Base-by-base conservation (phyloP, 257 asterid genomes). In the Nicotiana undulata region DNA sequence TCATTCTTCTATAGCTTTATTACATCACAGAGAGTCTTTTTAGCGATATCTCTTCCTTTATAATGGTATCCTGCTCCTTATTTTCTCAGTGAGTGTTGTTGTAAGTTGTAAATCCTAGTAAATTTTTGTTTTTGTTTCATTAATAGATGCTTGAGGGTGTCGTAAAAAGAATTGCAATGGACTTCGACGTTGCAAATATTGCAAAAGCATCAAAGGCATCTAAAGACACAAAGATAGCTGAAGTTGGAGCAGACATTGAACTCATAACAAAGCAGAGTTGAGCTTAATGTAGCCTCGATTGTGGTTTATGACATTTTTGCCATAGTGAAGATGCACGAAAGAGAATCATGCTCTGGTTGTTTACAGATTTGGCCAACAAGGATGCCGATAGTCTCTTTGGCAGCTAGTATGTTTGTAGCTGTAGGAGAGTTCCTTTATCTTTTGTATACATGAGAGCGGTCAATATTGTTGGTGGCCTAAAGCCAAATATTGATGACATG, bases 221-320 rank as follows among this genome's bases (percentile, higher is more conserved):
- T 56, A 90, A 81, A 56, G 98, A 90, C 79, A 37, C 90, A 63
- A 96, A 96, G 87, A 89, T 92, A 76, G 93, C 97, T 22, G 97
- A 96, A 91, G 90, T 96, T 76, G 99, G 94, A 86, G 92, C 95
- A 5, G 99, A 96, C 84, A 94, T 94, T 59, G 94, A 94, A 83
- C 89, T 88, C 31, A 90, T 85, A 9, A 90, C 93, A 8, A 90
- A 91, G 85, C 93, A 88, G 82, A 85, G 79, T 28, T 93, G 86
- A 89, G 78, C 55, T 5, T 53, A 56, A 10, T 6, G n/a, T 55
- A 11, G n/a, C 77, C 3, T 44, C 32, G 77, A 0, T 70, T 3
- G 13, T 13, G 58, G 56, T 24, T 72, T 46, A 22, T n/a, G 40
- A 72, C 60, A 44, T 46, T 46, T 24, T 46, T 3, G 40, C 78